phyloP scores from a whole-genome alignment of 2,329 filamentous ascomycete species.

The Fusarium neocosmosporiellum region DNA sequence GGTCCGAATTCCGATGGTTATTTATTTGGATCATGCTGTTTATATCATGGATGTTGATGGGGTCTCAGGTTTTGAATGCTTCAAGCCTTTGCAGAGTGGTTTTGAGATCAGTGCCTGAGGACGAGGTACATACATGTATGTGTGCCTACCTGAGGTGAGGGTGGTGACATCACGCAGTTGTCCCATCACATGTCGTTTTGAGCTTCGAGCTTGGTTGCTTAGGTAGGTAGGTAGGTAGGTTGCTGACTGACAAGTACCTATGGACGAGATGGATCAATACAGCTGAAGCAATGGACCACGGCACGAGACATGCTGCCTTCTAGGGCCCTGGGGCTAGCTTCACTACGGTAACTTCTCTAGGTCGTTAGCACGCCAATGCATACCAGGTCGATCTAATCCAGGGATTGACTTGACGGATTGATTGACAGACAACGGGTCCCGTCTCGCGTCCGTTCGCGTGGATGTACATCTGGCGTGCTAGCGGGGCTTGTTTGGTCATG shows the following conservation, averaged over 20 bases:
- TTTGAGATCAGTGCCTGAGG: neutral
- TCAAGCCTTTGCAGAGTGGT: neutral
- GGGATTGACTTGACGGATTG: neutral
- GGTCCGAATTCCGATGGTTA: neutral
- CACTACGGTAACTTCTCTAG: neutral
- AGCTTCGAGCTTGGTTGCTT: neutral
- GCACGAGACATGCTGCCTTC: neutral
- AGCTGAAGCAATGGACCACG: neutral
- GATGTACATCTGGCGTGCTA: neutral
- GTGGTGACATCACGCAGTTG: conserved; percentile 28
- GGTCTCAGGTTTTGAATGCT: neutral
- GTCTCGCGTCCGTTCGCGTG: neutral
- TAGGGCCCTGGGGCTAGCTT: neutral
- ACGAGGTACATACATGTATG: neutral
- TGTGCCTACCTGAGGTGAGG: neutral
- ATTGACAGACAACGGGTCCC: neutral
- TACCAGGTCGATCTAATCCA: neutral
- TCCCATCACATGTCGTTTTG: conserved; percentile 4
- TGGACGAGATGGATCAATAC: neutral
- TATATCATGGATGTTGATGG: neutral
- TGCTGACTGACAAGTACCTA: neutral
- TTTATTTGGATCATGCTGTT: neutral
- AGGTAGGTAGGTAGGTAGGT: neutral
- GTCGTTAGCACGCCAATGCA: neutral
- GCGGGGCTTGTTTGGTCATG: conserved; percentile 16